A percentile compares a stretch with the other conserved stretches of the same genome.
These are phyloP conservation scores for Globisporangium abappressorium DNA, from an alignment of 352 stramenopile species.

Conservation along the genomic window DNA sequence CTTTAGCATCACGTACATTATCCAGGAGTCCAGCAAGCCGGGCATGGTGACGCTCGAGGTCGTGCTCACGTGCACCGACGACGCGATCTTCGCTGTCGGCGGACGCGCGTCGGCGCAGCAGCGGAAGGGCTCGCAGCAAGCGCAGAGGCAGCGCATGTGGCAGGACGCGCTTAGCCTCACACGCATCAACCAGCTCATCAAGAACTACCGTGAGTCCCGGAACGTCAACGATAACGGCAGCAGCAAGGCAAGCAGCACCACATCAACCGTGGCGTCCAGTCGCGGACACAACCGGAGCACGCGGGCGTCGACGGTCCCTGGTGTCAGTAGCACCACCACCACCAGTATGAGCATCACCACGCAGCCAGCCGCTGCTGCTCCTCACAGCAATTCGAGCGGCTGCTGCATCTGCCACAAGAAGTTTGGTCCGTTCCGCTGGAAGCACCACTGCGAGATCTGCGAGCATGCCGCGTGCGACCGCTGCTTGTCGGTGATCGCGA, in stretches of 20 bases:
- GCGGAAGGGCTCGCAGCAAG: slow-evolving; percentile 17
- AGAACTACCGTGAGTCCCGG: slow-evolving; percentile 35
- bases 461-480: slow-evolving; percentile 55
- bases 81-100: slow-evolving; percentile 12
- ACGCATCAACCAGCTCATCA: slow-evolving; percentile 50
- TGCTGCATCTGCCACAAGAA: slow-evolving; percentile 60
- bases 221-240: background rate
- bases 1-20: slow-evolving; percentile 69
- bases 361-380: slow-evolving; percentile 14
- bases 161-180: slow-evolving; percentile 58
- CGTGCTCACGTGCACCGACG: slow-evolving; percentile 43
- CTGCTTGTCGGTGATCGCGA: slow-evolving; percentile 59
- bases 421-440: slow-evolving; percentile 78
- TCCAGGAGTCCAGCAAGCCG: slow-evolving; percentile 41
- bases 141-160: slow-evolving; percentile 46
- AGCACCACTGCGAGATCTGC: slow-evolving; percentile 64
- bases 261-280: slow-evolving; percentile 8
- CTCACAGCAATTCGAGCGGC: slow-evolving; percentile 5
- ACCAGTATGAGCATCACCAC: slow-evolving; percentile 13
- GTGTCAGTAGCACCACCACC: slow-evolving; percentile 14
- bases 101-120: slow-evolving; percentile 4
- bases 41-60: slow-evolving; percentile 60
- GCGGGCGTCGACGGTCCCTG: slow-evolving; percentile 1
- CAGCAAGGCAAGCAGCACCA: background rate
- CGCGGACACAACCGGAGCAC: background rate